Evolutionary conservation across 176 grass and related monocot species (phyloP).

Genomic region (Stipa capillata): DNA sequence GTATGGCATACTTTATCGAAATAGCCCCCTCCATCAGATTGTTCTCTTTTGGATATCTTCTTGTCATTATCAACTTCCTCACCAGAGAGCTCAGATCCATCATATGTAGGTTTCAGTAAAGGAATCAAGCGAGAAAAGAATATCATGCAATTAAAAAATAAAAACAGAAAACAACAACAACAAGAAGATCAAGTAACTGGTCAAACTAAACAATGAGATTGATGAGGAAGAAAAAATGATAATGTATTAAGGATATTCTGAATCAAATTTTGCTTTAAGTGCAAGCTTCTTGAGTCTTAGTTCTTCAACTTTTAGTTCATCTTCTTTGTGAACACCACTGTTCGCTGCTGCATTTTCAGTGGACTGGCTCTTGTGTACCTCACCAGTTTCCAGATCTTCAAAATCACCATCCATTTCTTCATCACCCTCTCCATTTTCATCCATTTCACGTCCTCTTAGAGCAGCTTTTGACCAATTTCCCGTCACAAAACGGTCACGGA

Average conservation of each 20-base stretch:
- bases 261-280: constrained; percentile 81
- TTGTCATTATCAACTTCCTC: constrained; percentile 56
- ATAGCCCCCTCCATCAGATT: constrained; percentile 56
- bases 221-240: not conserved
- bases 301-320: constrained; percentile 55
- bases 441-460: constrained; percentile 42
- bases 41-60: constrained; percentile 52
- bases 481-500: constrained; percentile 85
- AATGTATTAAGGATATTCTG: constrained; percentile 68
- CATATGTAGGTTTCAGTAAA: constrained; percentile 74
- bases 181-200: not conserved
- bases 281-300: constrained; percentile 83
- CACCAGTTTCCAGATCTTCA: constrained; percentile 96
- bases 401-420: constrained; percentile 71
- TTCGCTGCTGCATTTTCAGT: constrained; percentile 27
- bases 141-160: not conserved
- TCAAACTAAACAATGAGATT: not conserved
- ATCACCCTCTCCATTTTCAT: constrained; percentile 57
- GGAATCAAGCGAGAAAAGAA: constrained; percentile 17
- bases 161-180: no score
- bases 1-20: constrained; percentile 76
- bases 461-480: constrained; percentile 97
- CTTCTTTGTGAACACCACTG: constrained; percentile 16
- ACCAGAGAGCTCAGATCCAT: constrained; percentile 59
- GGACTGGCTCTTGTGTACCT: constrained; percentile 35